These are phyloP conservation scores for Aureobasidium sp. DNA, from an alignment of 2,329 filamentous ascomycete genomes.

Conservation along the genomic window DNA sequence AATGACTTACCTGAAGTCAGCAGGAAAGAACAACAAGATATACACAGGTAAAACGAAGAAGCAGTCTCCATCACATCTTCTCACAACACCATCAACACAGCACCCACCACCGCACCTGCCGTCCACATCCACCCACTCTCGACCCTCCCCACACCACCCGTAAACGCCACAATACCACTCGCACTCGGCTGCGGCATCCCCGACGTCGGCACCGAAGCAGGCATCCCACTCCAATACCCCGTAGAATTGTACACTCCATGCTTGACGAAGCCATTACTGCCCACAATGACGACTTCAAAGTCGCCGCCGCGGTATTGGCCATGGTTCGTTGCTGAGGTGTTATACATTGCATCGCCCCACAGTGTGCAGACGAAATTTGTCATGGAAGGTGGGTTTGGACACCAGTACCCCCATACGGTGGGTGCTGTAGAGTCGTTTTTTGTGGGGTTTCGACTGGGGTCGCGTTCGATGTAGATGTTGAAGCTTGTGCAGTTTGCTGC, in stretches of 20 bases:
- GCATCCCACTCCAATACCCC: neutral
- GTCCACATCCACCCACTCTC: neutral
- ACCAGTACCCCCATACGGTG: conserved; percentile 19
- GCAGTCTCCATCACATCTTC: neutral
- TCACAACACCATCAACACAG: neutral
- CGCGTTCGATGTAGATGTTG: conserved; percentile 18
- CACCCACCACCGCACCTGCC: neutral
- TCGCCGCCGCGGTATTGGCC: conserved; percentile 20
- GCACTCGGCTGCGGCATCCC: conserved; percentile 19
- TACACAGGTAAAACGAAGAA: neutral
- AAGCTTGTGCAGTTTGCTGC: conserved; percentile 15
- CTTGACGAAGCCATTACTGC: conserved; percentile 18
- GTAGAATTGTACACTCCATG: neutral
- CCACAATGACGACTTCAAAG: conserved; percentile 23
- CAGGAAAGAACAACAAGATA: neutral
- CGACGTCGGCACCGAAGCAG: conserved; percentile 18
- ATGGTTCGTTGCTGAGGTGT: conserved; percentile 20
- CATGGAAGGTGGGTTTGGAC: conserved; percentile 10
- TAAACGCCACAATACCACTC: neutral
- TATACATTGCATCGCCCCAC: conserved; percentile 11
- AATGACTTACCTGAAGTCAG: neutral
- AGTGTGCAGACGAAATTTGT: conserved; percentile 13
- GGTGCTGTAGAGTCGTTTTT: conserved; percentile 19
- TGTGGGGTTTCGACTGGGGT: conserved; percentile 16
- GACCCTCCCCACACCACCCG: neutral